phyloP scores from a whole-genome alignment of 2,329 filamentous ascomycete species.

The Colletotrichum theobromicola region DNA sequence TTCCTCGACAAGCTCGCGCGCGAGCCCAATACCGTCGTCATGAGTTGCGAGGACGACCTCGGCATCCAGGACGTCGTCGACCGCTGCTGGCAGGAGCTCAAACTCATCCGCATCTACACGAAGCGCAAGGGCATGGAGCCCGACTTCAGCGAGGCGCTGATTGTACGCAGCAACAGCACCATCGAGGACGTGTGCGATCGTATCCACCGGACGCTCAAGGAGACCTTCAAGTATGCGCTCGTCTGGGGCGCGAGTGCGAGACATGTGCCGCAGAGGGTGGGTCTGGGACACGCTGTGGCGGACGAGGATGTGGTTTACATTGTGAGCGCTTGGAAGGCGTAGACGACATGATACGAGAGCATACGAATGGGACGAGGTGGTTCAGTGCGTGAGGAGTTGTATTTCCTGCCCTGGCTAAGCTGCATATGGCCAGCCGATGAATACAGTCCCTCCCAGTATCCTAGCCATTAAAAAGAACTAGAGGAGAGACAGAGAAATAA shows the following conservation, averaged over 20 bases:
- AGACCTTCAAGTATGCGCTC: conserved; percentile 97
- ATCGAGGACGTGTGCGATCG: conserved; percentile 98
- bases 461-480: neutral
- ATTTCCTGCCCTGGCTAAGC: conserved; percentile 9
- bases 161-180: conserved; percentile 84
- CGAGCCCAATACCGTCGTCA: conserved; percentile 93
- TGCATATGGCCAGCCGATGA: neutral
- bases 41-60: conserved; percentile 95
- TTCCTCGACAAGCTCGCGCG: conserved; percentile 91
- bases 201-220: conserved; percentile 92
- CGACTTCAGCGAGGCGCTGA: conserved; percentile 88
- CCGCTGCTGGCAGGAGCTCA: conserved; percentile 91
- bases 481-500: conserved; percentile 5
- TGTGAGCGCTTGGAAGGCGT: conserved; percentile 68
- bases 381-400: conserved; percentile 5
- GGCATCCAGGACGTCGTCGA: conserved; percentile 94
- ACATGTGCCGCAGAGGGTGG: conserved; percentile 93
- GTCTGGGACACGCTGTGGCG: conserved; percentile 78
- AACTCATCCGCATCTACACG: conserved; percentile 91
- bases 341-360: conserved; percentile 8
- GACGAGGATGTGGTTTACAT: conserved; percentile 75
- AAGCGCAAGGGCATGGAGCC: conserved; percentile 94
- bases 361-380: neutral
- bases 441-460: conserved; percentile 12
- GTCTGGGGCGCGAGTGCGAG: conserved; percentile 97